Conservation (phyloP, 2,329 filamentous ascomycete species). For the Chalara sp. region DNA sequence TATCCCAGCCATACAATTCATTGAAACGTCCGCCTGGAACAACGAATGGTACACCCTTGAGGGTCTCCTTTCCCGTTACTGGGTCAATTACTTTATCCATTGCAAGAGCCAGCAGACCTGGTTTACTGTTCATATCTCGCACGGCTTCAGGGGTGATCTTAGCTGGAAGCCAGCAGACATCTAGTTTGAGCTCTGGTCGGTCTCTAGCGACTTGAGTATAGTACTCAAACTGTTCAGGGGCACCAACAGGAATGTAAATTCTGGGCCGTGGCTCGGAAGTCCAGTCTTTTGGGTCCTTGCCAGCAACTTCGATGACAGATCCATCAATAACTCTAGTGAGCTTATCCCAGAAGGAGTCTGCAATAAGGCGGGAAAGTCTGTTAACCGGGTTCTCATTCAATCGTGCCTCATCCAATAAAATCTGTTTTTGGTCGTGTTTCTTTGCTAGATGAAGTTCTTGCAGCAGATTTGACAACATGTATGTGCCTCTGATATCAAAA, state of each 20-base stretch:
- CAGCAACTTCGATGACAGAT: slow-evolving; percentile 78
- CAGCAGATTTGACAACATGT: slow-evolving; percentile 93
- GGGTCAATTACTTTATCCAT: slow-evolving; percentile 72
- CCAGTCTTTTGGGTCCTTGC: slow-evolving; percentile 91
- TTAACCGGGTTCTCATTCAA: slow-evolving; percentile 94
- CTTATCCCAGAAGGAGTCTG: slow-evolving; percentile 86
- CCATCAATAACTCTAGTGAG: slow-evolving; percentile 87
- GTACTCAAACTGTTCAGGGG: slow-evolving; percentile 83
- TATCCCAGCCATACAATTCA: slow-evolving; percentile 97
- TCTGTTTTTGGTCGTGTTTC: slow-evolving; percentile 81
- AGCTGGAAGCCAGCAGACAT: slow-evolving; percentile 74
- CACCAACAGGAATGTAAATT: slow-evolving; percentile 82
- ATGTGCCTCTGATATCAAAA: slow-evolving; percentile 89
- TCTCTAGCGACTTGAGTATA: slow-evolving; percentile 75
- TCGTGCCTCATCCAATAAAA: slow-evolving; percentile 84
- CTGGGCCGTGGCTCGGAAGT: slow-evolving; percentile 81
- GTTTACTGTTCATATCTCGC: slow-evolving; percentile 76
- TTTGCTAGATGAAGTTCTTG: slow-evolving; percentile 92
- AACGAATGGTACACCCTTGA: slow-evolving; percentile 86
- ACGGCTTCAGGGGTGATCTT: slow-evolving; percentile 77
- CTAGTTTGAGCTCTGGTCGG: slow-evolving; percentile 76
- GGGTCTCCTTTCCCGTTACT: slow-evolving; percentile 59
- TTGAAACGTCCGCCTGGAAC: slow-evolving; percentile 97
- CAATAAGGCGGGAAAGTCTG: slow-evolving; percentile 78
- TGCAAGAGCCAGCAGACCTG: slow-evolving; percentile 81